Conservation (phyloP, 2,329 filamentous ascomycete species). For the Pseudogymnoascus sp. region DNA sequence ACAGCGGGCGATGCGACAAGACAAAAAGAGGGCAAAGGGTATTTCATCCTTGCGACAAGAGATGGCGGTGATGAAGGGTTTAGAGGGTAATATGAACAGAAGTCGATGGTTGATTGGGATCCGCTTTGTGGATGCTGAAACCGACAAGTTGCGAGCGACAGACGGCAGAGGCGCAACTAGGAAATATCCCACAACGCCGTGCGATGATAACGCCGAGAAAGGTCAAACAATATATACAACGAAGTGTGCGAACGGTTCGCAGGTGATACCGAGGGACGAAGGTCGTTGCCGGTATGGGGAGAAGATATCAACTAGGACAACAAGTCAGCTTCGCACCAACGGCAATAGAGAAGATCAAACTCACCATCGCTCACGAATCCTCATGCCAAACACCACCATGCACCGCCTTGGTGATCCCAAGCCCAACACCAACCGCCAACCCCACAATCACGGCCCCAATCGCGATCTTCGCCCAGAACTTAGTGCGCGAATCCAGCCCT, state of each 20-base stretch:
- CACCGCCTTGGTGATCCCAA: constrained; percentile 53
- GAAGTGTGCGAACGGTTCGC: background rate
- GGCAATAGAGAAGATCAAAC: background rate
- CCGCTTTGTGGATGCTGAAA: background rate
- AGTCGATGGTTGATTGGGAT: background rate
- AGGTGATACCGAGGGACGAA: background rate
- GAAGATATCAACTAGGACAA: background rate
- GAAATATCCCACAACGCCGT: background rate
- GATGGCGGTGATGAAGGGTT: background rate
- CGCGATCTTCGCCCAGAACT: constrained; percentile 45
- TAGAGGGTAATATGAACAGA: background rate
- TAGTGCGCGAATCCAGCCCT: constrained; percentile 44
- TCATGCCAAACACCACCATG: constrained; percentile 48
- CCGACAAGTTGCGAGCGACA: background rate
- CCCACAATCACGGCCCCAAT: constrained; percentile 45
- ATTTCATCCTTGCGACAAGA: background rate
- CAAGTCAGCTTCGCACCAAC: background rate
- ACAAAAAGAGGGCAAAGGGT: background rate
- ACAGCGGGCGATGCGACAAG: background rate
- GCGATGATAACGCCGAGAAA: background rate
- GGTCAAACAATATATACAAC: background rate
- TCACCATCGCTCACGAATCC: background rate
- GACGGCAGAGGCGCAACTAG: background rate
- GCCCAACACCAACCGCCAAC: constrained; percentile 45
- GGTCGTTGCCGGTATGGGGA: background rate